Evolutionary conservation across 2,329 filamentous ascomycete species (phyloP), one percentile per base, ranked within the genome.

Genomic region (Penicillium sp.): DNA sequence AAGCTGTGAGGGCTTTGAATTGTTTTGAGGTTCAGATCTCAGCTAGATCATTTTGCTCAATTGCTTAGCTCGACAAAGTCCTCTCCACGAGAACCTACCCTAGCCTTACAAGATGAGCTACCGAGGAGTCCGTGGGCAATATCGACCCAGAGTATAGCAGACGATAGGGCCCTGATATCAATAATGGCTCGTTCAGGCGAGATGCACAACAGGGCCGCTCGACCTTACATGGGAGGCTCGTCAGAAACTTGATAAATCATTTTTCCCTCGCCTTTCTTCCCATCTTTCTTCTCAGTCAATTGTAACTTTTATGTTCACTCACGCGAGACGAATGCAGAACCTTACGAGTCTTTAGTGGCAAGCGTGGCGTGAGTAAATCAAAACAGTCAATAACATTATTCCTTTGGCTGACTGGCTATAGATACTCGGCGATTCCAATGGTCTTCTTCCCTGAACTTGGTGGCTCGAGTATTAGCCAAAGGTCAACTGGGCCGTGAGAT

Each of bases 381-480:
- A n/a, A 7, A 8, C 8, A 8, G n/a, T 17, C 15, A 23, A 3
- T 21, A 3, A 13, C 41, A n/a, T 11, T 21, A 1, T 23, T 31
- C 5, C 15, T 23, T 13, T n/a, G 11, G 26, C 50, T 53, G 31
- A 38, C 31, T 11, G 15, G n/a, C 15, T 41, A 26, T 21, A 53
- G 50, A 7, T 52, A 53, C 19, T 53, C 55, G 5, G 55, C 55
- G 2, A 31, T 57, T 19, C 55, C 49, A 7, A 38, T 57, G 26
- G 55, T 49, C 13, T 57, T 57, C 26, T 29, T 57, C 5, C 45
- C 21, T 21, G 21, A 49, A n/a, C 35, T 38, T 11, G 35, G 35
- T 4, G 9, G 35, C 35, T 38, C 35, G 35, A 11, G 35, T 38
- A 38, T 38, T 38, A 11, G 9, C 35, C 35, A 38, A 38, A 13